Percentiles rank a stretch among this genome's conserved stretches.
These are phyloP conservation scores for Silene latifolia DNA, from an alignment of 148 eudicot species.

Conservation along the genomic window DNA sequence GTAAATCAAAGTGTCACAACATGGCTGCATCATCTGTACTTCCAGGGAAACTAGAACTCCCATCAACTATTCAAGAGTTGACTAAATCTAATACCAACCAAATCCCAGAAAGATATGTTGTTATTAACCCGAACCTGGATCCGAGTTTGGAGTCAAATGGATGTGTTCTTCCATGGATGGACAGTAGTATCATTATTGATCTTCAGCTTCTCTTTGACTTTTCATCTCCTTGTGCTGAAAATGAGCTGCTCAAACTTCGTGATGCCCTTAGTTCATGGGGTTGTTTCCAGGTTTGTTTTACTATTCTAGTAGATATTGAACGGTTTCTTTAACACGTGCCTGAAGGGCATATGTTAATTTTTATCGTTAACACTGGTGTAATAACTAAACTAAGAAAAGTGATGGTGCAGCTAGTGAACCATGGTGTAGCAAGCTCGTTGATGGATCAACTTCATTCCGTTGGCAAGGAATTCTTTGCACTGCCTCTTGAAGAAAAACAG, in stretches of 20 bases:
- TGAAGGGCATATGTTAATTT: too few species aligned
- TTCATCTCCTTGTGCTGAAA: constrained; percentile 16
- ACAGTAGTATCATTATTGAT: constrained; percentile 43
- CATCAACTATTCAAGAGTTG: constrained; percentile 36
- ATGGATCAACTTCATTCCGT: constrained; percentile 25
- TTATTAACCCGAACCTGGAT: too few species aligned
- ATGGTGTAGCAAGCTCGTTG: constrained; percentile 23
- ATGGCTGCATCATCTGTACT: not conserved
- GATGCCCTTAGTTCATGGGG: constrained; percentile 42
- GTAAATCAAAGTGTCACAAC: too few species aligned
- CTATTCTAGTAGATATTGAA: too few species aligned
- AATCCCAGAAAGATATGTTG: constrained; percentile 34
- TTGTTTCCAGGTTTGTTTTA: constrained; percentile 43
- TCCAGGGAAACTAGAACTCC: constrained; percentile 19
- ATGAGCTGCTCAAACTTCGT: constrained; percentile 37
- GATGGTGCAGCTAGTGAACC: constrained; percentile 28
- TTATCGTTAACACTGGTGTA: too few species aligned
- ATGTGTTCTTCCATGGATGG: constrained; percentile 9
- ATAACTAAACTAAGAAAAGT: too few species aligned
- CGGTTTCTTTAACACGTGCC: too few species aligned
- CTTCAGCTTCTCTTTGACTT: constrained; percentile 27
- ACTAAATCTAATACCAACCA: constrained; percentile 9
- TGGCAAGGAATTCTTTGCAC: constrained; percentile 30
- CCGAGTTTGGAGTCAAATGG: not conserved
- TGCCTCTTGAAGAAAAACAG: constrained; percentile 28